A percentile compares a stretch with the other conserved stretches of the same genome.
These are phyloP conservation scores for Coprinopsis marcescibilis DNA, from an alignment of 768 basidiomycete species.

Conservation along the genomic window DNA sequence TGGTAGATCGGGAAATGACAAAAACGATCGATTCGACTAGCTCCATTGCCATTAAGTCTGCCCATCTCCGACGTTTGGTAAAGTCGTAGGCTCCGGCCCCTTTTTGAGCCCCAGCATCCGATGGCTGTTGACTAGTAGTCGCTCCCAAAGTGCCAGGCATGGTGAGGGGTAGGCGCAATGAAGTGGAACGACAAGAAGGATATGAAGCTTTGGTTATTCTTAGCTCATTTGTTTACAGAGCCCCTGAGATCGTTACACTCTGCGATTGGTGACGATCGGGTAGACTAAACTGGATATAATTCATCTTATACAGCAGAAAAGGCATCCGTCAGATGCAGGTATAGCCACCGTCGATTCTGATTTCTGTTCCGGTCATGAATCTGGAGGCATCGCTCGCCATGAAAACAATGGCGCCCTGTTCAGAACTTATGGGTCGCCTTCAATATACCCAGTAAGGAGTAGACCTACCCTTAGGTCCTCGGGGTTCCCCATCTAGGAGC, in stretches of 20 bases:
- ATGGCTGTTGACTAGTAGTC: too few species aligned
- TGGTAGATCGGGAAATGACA: slow-evolving; percentile 56
- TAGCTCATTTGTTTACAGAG: too few species aligned
- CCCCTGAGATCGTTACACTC: too few species aligned
- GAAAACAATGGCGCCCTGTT: slow-evolving; percentile 87
- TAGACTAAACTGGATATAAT: too few species aligned
- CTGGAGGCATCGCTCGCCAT: slow-evolving; percentile 85
- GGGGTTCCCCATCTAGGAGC: slow-evolving; percentile 76
- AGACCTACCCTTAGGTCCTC: slow-evolving; percentile 74
- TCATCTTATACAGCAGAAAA: background rate
- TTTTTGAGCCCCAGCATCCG: too few species aligned
- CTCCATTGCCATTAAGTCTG: slow-evolving; percentile 71
- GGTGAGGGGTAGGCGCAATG: too few species aligned
- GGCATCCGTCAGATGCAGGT: slow-evolving; percentile 45
- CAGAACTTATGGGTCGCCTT: too few species aligned
- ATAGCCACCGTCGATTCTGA: slow-evolving; percentile 89
- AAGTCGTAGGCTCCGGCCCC: slow-evolving; percentile 73
- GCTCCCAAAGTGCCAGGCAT: too few species aligned
- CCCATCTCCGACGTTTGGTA: slow-evolving; percentile 84
- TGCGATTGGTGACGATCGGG: too few species aligned
- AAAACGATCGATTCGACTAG: slow-evolving; percentile 69
- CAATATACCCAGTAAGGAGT: background rate
- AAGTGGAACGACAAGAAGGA: background rate
- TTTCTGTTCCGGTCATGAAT: slow-evolving; percentile 85
- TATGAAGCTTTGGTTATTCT: slow-evolving; percentile 10